These are phyloP conservation scores for Cubamyces sp. DNA, from an alignment of 768 basidiomycete genomes.

Conservation along the genomic window DNA sequence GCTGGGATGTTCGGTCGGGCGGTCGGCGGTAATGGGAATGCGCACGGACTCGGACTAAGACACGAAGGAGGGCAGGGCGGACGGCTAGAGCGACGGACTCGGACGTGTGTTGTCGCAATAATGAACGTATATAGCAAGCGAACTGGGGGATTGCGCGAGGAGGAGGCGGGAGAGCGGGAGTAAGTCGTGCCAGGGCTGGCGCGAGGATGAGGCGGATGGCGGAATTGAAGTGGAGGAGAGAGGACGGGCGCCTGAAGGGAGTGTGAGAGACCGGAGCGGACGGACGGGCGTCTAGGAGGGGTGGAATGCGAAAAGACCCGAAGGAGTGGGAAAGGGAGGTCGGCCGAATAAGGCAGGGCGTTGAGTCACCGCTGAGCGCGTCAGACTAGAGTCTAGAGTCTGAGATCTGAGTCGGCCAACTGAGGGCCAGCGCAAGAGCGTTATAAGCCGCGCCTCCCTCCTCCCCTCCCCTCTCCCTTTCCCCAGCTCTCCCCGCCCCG, in stretches of 20 bases:
- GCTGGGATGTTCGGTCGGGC: neutral
- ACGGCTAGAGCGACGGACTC: neutral
- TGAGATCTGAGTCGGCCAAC: neutral
- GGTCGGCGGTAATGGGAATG: slow-evolving; percentile 1
- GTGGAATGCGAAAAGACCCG: slow-evolving; percentile 10
- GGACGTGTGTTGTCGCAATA: slow-evolving; percentile 1
- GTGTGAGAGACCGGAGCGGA: neutral
- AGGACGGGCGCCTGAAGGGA: neutral
- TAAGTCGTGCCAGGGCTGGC: slow-evolving; percentile 1
- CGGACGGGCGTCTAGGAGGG: neutral
- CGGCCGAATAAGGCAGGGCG: slow-evolving; percentile 19
- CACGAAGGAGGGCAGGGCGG: neutral
- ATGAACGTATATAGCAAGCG: slow-evolving; percentile 9
- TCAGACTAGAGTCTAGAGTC: neutral
- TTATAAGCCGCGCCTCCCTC: slow-evolving; percentile 46
- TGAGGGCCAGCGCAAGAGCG: neutral
- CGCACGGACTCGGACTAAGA: neutral
- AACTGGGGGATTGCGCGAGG: slow-evolving; percentile 8
- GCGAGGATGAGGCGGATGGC: slow-evolving; percentile 11
- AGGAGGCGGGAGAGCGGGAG: neutral
- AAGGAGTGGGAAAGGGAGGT: slow-evolving; percentile 22
- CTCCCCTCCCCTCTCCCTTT: slow-evolving; percentile 22
- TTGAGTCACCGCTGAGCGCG: slow-evolving; percentile 31
- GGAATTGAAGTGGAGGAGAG: neutral
- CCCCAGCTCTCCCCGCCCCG: slow-evolving; percentile 27